Percentiles rank a stretch among this genome's conserved stretches.
phyloP scores from a whole-genome alignment of 2,329 filamentous ascomycete genomes.

The Alternaria brassicicola region DNA sequence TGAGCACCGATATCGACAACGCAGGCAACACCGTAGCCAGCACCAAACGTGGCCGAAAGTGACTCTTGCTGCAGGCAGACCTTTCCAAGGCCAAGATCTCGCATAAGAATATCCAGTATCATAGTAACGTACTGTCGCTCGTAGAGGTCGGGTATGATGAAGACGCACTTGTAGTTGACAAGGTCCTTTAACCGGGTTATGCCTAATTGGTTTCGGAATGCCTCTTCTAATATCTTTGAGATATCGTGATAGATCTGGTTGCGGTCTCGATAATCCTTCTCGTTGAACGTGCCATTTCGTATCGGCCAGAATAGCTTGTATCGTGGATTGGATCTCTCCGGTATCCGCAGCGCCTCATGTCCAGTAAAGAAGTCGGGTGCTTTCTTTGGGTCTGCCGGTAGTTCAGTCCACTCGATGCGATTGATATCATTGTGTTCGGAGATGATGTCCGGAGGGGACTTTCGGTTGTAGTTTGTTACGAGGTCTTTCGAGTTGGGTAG shows the following conservation, averaged over 20 bases:
- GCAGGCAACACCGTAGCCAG: conserved; percentile 90
- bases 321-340: conserved; percentile 84
- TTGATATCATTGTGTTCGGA: conserved; percentile 93
- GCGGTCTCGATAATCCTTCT: conserved; percentile 81
- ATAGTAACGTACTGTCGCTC: conserved; percentile 91
- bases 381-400: conserved; percentile 63
- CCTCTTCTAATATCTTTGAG: conserved; percentile 82
- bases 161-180: conserved; percentile 92
- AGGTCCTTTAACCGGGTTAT: conserved; percentile 79
- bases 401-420: conserved; percentile 93
- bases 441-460: conserved; percentile 83
- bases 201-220: conserved; percentile 83
- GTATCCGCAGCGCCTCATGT: conserved; percentile 80
- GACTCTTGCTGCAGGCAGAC: conserved; percentile 97
- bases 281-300: conserved; percentile 84
- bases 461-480: conserved; percentile 90
- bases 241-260: conserved; percentile 86
- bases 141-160: conserved; percentile 95
- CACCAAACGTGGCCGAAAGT: conserved; percentile 91
- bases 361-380: conserved; percentile 83
- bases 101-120: conserved; percentile 82
- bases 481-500: conserved; percentile 97
- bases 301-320: conserved; percentile 96
- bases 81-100: conserved; percentile 85
- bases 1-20: conserved; percentile 96